Base-by-base conservation (phyloP, 1,284 basidiomycete genomes). In the Porogramme epimiltina region DNA sequence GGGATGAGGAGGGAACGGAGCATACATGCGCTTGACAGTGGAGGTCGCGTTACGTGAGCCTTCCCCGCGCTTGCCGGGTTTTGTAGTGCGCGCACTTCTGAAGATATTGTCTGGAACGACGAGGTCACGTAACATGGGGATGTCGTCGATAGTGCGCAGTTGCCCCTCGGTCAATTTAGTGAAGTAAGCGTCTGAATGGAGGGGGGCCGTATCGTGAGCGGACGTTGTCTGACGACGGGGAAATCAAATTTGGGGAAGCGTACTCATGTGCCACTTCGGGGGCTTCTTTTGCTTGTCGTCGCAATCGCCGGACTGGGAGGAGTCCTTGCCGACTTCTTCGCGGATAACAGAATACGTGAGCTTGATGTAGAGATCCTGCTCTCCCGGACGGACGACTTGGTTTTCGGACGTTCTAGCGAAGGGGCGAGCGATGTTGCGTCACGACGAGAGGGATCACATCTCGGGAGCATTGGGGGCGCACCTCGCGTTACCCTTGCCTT, bases 251-350 rank as follows among this genome's bases (percentile, higher is more conserved):
- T 43, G 47, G 37, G 19, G 48, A 18, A 64, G 47, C 74, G 55
- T 63, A 90, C 87, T 90, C 42, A 90, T 73, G 68, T 90, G 88
- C 88, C 87, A 90, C 70, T 90, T 90, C 42, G 84, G 78, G 42
- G 76, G 78, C 43, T 64, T 66, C 59, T 56, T 62, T 33, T 59
- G 64, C 45, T 59, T 62, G 47, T 62, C 62, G 19, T 61, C 62
- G 47, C 52, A 38, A 36, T 54, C 53, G 46, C 52, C 56, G 31
- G 56, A 50, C 37, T 51, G 49, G 36, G 49, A 45, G 9, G 51
- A 39, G 38, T 62, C 62, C 39, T 44, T 52, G 10, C 39, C 55
- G 37, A 58, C 50, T 24, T 64, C 65, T 39, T 64, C 62, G 45
- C 69, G 59, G 45, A 66, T 87, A 34, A 87, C 88, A 1, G 87